phyloP scores from a whole-genome alignment of 345 rosid species.

The Salix arbutifolia region DNA sequence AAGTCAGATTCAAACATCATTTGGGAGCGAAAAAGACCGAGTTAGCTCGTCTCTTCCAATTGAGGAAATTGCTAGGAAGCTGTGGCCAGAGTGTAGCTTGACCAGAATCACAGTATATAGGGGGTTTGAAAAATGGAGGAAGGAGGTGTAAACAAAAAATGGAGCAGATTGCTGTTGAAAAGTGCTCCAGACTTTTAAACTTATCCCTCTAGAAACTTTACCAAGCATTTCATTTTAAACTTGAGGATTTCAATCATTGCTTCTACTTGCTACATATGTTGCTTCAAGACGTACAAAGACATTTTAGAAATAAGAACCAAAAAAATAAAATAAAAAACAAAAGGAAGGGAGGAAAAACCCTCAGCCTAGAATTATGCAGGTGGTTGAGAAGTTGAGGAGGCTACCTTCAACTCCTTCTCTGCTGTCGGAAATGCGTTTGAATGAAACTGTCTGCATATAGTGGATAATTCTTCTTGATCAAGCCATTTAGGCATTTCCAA shows the following conservation, averaged over 20 bases:
- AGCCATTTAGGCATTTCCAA: slow-evolving; percentile 96
- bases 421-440: slow-evolving; percentile 73
- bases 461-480: slow-evolving; percentile 87
- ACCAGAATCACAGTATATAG: neutral
- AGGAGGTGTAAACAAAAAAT: neutral
- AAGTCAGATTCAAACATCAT: neutral
- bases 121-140: neutral
- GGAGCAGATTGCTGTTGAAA: neutral
- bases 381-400: slow-evolving; percentile 16
- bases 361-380: neutral
- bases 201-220: neutral
- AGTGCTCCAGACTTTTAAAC: neutral
- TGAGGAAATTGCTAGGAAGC: neutral
- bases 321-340: neutral
- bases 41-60: neutral
- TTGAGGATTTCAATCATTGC: neutral
- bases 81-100: neutral
- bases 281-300: neutral
- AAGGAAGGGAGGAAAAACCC: neutral
- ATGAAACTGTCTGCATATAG: slow-evolving; percentile 85
- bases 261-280: slow-evolving; percentile 1
- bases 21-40: neutral
- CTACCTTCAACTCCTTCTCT: slow-evolving; percentile 43
- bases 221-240: neutral
- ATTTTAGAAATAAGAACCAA: neutral